Base-by-base conservation (phyloP, 345 rosid genomes). In the Dipteronia dyeriana region DNA sequence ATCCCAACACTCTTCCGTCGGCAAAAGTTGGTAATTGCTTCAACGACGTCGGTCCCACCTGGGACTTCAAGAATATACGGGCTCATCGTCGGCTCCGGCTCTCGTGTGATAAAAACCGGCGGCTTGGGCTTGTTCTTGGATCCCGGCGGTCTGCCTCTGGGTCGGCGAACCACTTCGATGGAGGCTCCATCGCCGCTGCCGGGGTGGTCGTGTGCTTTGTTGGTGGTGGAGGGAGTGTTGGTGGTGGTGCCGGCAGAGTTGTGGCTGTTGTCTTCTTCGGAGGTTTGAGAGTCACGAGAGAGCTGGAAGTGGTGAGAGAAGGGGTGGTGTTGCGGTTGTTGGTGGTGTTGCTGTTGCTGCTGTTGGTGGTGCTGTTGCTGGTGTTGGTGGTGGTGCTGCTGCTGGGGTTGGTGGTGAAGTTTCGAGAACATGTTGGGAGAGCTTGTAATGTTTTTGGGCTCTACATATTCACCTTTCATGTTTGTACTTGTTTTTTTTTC, bases 31-130 rank as follows among this genome's bases (percentile, higher is more conserved):
- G 87, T 85, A 16, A 93, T 72, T 0, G 89, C 86, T 38, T 90
- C 90, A 0, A 91, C 91, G 73, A 93, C 78, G 79, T 95, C 99
- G 91, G 77, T 84, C 14, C 99, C 97, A 0, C 89, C 80, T 0
- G 91, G 88, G 26, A 95, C 82, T 84, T 95, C 99, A 56, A 95
- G 91, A 82, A 95, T 91, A 83, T 90, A 93, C 45, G 99, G 99
- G 60, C 91, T 87, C 94, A 95, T 93, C 26, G 87, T 76, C 2
- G 94, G 96, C 57, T 91, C 93, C 0, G 90, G 81, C 19, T 90
- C 94, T 0, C 88, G 91, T 8, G 97, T 85, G 4, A 93, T 80
- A 39, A 87, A 62, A 9, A 93, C 86, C 0, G 95, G 94, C 3
- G 97, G 94, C 43, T 82, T 92, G 0, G 98, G 97, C 80, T 87